A percentile compares a stretch with the other conserved stretches of the same genome.
phyloP scores from a whole-genome alignment of 2,329 filamentous ascomycete genomes.

The Ophiosphaerella korrae region DNA sequence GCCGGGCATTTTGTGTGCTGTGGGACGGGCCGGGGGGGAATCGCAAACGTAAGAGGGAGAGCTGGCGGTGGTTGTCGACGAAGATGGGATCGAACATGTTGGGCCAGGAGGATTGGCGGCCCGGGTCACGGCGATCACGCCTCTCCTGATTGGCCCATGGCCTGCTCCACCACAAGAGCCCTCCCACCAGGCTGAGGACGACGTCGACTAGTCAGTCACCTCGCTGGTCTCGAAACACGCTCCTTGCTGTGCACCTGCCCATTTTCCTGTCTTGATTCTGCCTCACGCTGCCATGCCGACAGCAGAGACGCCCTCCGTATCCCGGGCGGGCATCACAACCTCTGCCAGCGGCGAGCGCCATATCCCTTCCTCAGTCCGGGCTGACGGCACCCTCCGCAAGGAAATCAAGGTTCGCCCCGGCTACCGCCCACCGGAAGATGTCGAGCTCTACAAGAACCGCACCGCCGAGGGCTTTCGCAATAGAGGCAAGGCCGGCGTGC shows the following conservation, averaged over 20 bases:
- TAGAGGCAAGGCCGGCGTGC: slow-evolving; percentile 70
- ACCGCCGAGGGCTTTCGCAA: slow-evolving; percentile 85
- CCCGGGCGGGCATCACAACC: slow-evolving; percentile 67
- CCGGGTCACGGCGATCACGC: slow-evolving; percentile 28
- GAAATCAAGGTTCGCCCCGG: slow-evolving; percentile 94
- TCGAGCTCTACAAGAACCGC: slow-evolving; percentile 94
- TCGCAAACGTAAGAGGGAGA: slow-evolving; percentile 28
- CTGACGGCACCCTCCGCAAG: slow-evolving; percentile 89
- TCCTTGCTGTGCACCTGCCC: neutral
- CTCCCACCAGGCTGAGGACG: neutral
- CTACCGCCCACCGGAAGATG: slow-evolving; percentile 91
- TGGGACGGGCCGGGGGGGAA: slow-evolving; percentile 22
- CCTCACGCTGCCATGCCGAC: slow-evolving; percentile 31
- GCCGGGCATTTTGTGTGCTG: slow-evolving; percentile 61
- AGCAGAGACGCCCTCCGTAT: slow-evolving; percentile 36
- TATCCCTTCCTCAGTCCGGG: slow-evolving; percentile 83
- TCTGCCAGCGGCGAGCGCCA: slow-evolving; percentile 77
- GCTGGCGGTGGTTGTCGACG: slow-evolving; percentile 29
- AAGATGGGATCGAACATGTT: slow-evolving; percentile 19
- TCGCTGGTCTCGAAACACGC: neutral
- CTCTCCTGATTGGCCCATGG: slow-evolving; percentile 33
- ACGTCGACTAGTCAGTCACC: too few relatives aligned
- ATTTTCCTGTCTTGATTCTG: neutral
- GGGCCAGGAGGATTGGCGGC: slow-evolving; percentile 28
- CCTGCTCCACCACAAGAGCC: slow-evolving; percentile 10